Conservation (phyloP, 805 yeast species). For the Naumovozyma castellii region DNA sequence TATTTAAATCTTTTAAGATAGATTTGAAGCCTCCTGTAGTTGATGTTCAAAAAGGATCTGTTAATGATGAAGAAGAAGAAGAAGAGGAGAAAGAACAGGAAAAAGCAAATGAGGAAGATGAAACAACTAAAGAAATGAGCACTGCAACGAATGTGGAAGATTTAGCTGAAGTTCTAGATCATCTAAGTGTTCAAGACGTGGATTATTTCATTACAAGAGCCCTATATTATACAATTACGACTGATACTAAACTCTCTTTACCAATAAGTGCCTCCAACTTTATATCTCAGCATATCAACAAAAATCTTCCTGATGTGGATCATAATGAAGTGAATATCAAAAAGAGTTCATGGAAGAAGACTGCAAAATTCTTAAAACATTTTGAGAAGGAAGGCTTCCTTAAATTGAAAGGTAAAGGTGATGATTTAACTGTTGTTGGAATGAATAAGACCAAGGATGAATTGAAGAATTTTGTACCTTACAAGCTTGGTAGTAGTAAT, state of each 20-base stretch:
- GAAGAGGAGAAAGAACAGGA: slow-evolving; percentile 4
- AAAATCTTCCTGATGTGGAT: slow-evolving; percentile 66
- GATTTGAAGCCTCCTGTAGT: slow-evolving; percentile 36
- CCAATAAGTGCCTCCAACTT: slow-evolving; percentile 71
- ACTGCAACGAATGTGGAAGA: slow-evolving; percentile 11
- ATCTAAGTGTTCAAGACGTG: slow-evolving; percentile 50
- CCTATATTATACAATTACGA: slow-evolving; percentile 56
- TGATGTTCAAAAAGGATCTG: slow-evolving; percentile 3
- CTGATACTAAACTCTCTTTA: slow-evolving; percentile 38
- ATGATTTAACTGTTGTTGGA: slow-evolving; percentile 53
- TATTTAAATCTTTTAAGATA: slow-evolving; percentile 42
- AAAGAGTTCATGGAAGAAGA: slow-evolving; percentile 82
- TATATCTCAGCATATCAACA: slow-evolving; percentile 58
- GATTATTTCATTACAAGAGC: slow-evolving; percentile 70
- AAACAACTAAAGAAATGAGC: slow-evolving; percentile 11
- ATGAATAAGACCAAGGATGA: slow-evolving; percentile 40
- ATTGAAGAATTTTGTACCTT: slow-evolving; percentile 56
- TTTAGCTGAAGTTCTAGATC: slow-evolving; percentile 32
- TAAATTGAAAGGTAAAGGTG: slow-evolving; percentile 74
- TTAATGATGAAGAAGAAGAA: slow-evolving; percentile 6
- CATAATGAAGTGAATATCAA: slow-evolving; percentile 48
- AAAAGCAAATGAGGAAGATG: slow-evolving; percentile 4
- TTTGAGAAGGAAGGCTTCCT: slow-evolving; percentile 71
- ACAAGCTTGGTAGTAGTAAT: slow-evolving; percentile 32
- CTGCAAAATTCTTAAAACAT: slow-evolving; percentile 72